phyloP scores from a whole-genome alignment of 768 basidiomycete genomes.

The Mycena indigotica region DNA sequence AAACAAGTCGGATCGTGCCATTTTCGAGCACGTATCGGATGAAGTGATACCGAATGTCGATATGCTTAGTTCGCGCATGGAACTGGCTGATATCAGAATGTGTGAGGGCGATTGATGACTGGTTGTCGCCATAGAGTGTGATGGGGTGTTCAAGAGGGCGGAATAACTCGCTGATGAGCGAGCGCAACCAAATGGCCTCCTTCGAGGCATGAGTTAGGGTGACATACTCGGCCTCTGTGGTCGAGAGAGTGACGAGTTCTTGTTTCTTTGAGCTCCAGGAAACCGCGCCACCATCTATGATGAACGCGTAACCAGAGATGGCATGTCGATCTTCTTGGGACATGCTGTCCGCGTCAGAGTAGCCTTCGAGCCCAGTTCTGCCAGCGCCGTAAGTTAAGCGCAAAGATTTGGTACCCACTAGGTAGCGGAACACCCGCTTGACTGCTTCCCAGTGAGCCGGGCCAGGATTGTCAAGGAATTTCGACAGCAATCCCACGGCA shows the following conservation, averaged over 20 bases:
- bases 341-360: conserved; percentile 16
- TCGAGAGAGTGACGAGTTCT: conserved; percentile 34
- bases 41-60: conserved; percentile 37
- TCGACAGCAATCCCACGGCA: conserved; percentile 15
- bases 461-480: conserved; percentile 18
- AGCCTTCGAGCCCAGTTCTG: conserved; percentile 3
- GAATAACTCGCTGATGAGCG: conserved; percentile 18
- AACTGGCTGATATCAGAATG: conserved; percentile 25
- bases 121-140: conserved; percentile 25
- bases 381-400: background rate
- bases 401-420: conserved; percentile 14
- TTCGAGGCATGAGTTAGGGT: conserved; percentile 31
- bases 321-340: conserved; percentile 27
- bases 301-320: conserved; percentile 34
- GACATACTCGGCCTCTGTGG: conserved; percentile 39
- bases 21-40: conserved; percentile 29
- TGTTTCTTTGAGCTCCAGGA: conserved; percentile 38
- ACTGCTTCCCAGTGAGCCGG: conserved; percentile 17
- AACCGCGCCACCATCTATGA: conserved; percentile 28
- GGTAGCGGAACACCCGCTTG: conserved; percentile 21
- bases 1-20: conserved; percentile 14
- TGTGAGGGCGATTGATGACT: conserved; percentile 23
- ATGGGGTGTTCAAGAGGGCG: conserved; percentile 3
- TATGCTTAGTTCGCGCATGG: conserved; percentile 38
- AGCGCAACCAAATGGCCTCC: conserved; percentile 22